Conservation (phyloP, 1,284 basidiomycete genomes). For the Cystobasidium pallidum region DNA sequence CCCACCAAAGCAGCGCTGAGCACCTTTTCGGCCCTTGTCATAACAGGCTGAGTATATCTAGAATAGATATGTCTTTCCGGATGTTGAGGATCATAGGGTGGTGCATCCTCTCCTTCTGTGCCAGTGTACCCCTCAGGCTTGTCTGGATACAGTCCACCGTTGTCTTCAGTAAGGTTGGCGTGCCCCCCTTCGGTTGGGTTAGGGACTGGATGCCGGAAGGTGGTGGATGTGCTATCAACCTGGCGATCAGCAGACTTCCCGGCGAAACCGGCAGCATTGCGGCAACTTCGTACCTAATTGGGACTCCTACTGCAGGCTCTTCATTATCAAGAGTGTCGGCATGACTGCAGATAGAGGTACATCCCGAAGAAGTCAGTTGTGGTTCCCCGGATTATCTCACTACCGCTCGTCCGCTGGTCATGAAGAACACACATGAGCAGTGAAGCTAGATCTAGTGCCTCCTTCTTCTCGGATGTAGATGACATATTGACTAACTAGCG, state of each 20-base stretch:
- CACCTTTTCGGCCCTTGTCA: constrained; percentile 42
- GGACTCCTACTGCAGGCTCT: constrained; percentile 33
- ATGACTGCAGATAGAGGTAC: constrained; percentile 6
- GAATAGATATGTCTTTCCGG: constrained; percentile 43
- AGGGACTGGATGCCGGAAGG: constrained; percentile 32
- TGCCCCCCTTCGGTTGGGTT: background rate
- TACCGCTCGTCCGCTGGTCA: background rate
- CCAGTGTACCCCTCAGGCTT: constrained; percentile 31
- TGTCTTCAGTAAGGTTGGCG: background rate
- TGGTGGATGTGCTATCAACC: constrained; percentile 28
- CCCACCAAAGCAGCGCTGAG: constrained; percentile 29
- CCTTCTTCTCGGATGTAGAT: background rate
- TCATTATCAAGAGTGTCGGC: constrained; percentile 40
- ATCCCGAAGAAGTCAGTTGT: background rate
- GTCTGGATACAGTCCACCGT: constrained; percentile 15
- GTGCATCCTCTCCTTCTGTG: constrained; percentile 9
- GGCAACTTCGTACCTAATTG: constrained; percentile 29
- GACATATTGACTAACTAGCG: background rate
- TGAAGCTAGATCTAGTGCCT: constrained; percentile 29
- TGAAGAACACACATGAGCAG: constrained; percentile 27
- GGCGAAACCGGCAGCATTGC: background rate
- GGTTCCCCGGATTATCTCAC: background rate
- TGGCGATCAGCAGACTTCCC: too few relatives aligned
- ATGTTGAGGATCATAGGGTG: constrained; percentile 19
- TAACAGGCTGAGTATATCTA: constrained; percentile 43